Base-by-base conservation (phyloP, 2,329 filamentous ascomycete genomes). In the Fusarium vanettenii region DNA sequence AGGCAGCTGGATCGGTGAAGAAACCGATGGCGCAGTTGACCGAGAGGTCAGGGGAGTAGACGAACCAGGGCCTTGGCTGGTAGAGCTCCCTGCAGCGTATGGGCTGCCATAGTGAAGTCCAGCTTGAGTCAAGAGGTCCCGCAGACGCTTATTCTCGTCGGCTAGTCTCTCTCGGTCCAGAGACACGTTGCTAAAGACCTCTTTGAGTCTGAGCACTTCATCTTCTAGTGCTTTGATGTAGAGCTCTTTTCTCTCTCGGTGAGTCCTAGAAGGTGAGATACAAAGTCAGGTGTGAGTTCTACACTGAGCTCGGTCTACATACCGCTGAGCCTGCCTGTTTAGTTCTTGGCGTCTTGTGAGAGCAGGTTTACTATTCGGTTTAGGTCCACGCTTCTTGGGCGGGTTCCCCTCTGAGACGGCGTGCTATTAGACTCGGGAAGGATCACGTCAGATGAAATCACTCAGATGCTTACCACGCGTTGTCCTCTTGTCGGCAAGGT, bases 271-370 rank as follows among this genome's bases (percentile, higher is more conserved):
- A 45, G n/a, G 37, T n/a, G 27, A 64, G 31, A 43, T 11, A 43
- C 48, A 64, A 68, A 57, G 66, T 77, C 60, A 73, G 67, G 50
- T 31, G 41, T 11, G 45, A 48, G 33, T n/a, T 41, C n/a, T 64
- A 14, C 18, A 18, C 20, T 41, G 10, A 37, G 31, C 16, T 35
- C 13, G 25, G 8, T 18, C 22, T 45, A 71, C 84, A 77, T 90
- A 97, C 95, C 95, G 93, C 84, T 98, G 97, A 33, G 97, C 97
- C 85, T 98, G 96, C 73, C 97, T 91, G 81, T 98, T 98, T 71
- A 98, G 86, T 83, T 98, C 96, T 81, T 98, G 97, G 74, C 96
- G 91, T 72, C 96, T 90, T 22, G 96, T 98, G 79, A 98, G 86
- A 52, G 97, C 96, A 20, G 97, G 97, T 81, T 97, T 98, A 86